Base-by-base conservation (phyloP, 1,284 basidiomycete genomes). In the Cutaneotrichosporon sp. region DNA sequence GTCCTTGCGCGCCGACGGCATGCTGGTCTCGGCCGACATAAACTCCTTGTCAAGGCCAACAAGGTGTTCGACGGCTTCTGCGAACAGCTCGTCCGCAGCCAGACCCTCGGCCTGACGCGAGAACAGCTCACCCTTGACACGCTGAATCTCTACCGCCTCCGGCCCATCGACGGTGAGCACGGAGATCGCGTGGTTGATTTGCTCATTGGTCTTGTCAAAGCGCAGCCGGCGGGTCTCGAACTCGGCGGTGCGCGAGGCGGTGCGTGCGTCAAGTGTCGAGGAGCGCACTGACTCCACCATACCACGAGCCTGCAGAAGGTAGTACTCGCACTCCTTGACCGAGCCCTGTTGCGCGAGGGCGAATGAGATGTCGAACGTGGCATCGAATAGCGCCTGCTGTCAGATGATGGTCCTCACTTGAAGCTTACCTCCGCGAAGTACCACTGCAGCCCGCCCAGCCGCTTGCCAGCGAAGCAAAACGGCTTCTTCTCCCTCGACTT, bases 271-370 rank as follows among this genome's bases (percentile, higher is more conserved):
- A 71, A 90, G 82, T 0, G 86, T 84, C 4, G 88, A 86, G 0
- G 89, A 86, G 61, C 87, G 87, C 14, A 92, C 75, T 3, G 87
- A 83, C 49, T 84, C 82, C 0, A 90, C 89, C 5, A 95, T 81
- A 22, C 88, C 85, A 13, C 85, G 81, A 0, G 89, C 90, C 72
- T 92, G 88, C 47, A 87, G 83, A 1, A 89, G 83, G 75, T 92
- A 94, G 72, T 90, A 92, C 67, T 91, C 88, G 5, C 90, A 87
- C 71, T 93, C 91, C 31, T 89, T 86, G 8, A 87, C 86, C 1
- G 91, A 91, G 0, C 93, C 93, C 6, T 90, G 85, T 0, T 82
- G 76, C 18, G 86, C 83, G 69, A 92, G 90, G 0, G 85, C 83
- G 5, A 85, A 82, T 1, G 85, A 82, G 8, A 93, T 82, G 5